Base-by-base conservation (phyloP, 805 yeast species). In the Tetrapisispora pingtungensis region DNA sequence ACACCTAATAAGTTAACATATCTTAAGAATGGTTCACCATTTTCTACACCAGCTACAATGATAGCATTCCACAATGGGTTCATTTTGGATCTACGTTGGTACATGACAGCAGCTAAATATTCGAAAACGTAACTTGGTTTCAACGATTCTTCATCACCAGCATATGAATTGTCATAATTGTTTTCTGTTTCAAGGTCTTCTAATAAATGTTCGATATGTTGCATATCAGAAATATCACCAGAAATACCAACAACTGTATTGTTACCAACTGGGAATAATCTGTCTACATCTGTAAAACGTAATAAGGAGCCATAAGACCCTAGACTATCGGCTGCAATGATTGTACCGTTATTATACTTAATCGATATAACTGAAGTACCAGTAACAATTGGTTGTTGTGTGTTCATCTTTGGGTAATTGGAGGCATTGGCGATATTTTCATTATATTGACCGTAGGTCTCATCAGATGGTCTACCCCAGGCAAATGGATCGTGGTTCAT, bases 51-150 rank as follows among this genome's bases (percentile, higher is more conserved):
- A 13, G 88, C 96, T 42, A 93, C 97, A 45, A 93, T 72, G 33
- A 84, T 68, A 1, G 97, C 83, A 66, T 93, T 93, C 97, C 97
- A 93, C 51, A 88, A 72, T 20, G 99, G 99, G 62, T 93, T 79
- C 90, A 93, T 81, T 66, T 93, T 88, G 43, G 84, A 75, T 66
- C 99, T 78, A 66, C 97, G 81, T 52, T 75, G 71, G 68, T 93
- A 93, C 73, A 90, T 72, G 36, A 90, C 81, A 47, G 83, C 78
- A 40, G 90, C 79, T 53, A 93, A 70, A 64, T 88, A 93, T 61
- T 85, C 90, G 64, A 86, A 94, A 36, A 93, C 79, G 56, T 87
- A 84, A 17, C 85, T 77, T n/a, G 97, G 95, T 50, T 81, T 75
- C 61, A 93, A 64, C 52, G 76, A 35, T 70, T 79, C 72, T 61